Base-by-base conservation (phyloP, 768 basidiomycete species). In the Lactarius akahatsu region DNA sequence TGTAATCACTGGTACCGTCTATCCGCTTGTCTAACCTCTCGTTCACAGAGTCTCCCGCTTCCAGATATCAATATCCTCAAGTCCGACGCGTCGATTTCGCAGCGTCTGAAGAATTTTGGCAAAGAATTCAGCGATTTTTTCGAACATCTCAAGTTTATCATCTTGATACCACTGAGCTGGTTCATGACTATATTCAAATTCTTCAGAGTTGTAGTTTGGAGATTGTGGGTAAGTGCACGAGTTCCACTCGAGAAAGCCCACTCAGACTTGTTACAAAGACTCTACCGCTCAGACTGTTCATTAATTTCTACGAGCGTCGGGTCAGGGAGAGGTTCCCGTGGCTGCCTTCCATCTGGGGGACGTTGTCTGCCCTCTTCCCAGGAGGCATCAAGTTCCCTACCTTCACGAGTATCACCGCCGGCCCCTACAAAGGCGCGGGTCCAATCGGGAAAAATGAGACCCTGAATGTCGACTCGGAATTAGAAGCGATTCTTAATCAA, bases 101-200 rank as follows among this genome's bases (percentile, higher is more conserved):
- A 36, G 23, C 61, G 58, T 28, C 23, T 57, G 16, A 59, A 15
- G 13, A 1, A 3, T 13, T n/a, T 70, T n/a, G 10, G 23, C 30
- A 5, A 40, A 1, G 61, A 69, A 2, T 15, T 65, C 34, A n/a
- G 41, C 2, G 4, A 23, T 4, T 65, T 69, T 59, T 50, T 56
- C 28, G 54, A 45, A 10, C 67, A 62, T 26, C 28, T 69, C 68
- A 70, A 62, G 18, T 55, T 38, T 32, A 13, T 15, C 36, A 34
- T 70, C 58, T 6, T 69, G 30, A 38, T 70, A 45, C 64, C 68
- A 18, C 36, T 69, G 23, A 63, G 70, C 55, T 70, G 67, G 70
- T 61, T 23, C 32, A 50, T 65, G 36, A 70, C 68, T n/a, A 28
- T 63, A 26, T 26, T 7, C 1, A 20, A 63, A 13, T 63, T 65